A percentile compares a stretch with the other conserved stretches of the same genome.
These are phyloP conservation scores for Sphagnurus paluster DNA, from an alignment of 1,284 basidiomycete species.

Conservation along the genomic window DNA sequence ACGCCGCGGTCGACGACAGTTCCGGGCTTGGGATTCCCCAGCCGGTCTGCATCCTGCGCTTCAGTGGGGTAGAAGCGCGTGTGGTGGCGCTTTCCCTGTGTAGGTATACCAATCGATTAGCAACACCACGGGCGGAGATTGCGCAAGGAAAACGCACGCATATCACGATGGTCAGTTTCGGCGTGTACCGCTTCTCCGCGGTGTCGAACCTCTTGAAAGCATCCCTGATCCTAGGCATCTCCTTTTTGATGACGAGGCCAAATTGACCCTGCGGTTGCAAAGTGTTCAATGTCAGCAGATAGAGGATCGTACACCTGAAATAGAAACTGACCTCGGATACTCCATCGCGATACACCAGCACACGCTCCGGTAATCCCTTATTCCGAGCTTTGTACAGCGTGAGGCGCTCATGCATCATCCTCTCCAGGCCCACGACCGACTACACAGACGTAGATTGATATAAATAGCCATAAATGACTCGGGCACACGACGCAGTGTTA, in stretches of 20 bases:
- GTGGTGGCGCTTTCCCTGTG: constrained; percentile 73
- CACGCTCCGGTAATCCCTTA: constrained; percentile 51
- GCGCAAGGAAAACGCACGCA: constrained; percentile 41
- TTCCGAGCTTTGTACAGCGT: constrained; percentile 50
- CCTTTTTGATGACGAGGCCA: constrained; percentile 59
- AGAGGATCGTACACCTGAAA: not conserved
- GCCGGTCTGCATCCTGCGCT: constrained; percentile 47
- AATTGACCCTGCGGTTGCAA: constrained; percentile 63
- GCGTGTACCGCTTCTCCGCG: constrained; percentile 50
- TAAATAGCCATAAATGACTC: not conserved
- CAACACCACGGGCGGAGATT: not conserved
- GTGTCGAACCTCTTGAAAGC: constrained; percentile 58
- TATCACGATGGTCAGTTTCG: constrained; percentile 74
- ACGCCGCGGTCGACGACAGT: constrained; percentile 75
- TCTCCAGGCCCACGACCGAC: constrained; percentile 69
- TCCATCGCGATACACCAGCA: constrained; percentile 78
- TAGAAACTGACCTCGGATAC: constrained; percentile 61
- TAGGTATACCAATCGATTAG: not conserved
- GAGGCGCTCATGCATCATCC: constrained; percentile 73
- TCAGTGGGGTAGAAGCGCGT: constrained; percentile 79
- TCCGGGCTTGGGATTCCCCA: constrained; percentile 72
- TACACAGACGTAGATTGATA: too few relatives aligned
- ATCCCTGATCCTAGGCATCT: constrained; percentile 61
- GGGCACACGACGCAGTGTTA: not conserved
- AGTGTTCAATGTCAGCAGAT: constrained; percentile 2